Evolutionary conservation across 2,329 filamentous ascomycete genomes (phyloP), one percentile per base, ranked within the genome.

Genomic region (Dothistroma pini): DNA sequence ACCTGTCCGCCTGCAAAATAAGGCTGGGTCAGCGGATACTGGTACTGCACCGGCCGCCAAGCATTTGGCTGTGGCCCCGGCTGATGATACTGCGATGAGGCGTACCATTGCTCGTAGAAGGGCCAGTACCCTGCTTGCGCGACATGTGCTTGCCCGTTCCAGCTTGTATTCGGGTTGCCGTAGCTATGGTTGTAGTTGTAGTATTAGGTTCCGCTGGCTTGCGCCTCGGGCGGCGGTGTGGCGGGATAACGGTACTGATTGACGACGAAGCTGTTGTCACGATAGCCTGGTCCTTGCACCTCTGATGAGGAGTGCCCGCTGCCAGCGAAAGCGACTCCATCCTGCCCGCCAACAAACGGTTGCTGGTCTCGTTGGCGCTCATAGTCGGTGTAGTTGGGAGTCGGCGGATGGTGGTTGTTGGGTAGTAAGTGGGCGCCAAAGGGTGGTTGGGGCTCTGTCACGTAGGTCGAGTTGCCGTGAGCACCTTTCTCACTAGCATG

Each of bases 11-110:
- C 54, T 56, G 25, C 4, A 55, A 38, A 44, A 16, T 25, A 55
- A n/a, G 54, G 34, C 22, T 56, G 54, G 8, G 54, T 56, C 25
- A 56, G 54, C 54, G 21, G 54, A 41, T 56, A 44, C 32, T 47
- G 54, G 25, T 56, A 56, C 14, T 47, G 35, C 8, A 8, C 12
- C 19, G 21, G 22, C 54, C 35, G 31, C 54, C 38, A 56, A 51
- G 48, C 48, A 25, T n/a, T 56, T 48, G 14, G 41, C 41, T 56
- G 54, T 47, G 54, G 54, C 14, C 8, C 41, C 38, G 35, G 19
- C 10, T 47, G 29, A 6, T 47, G 35, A 25, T 41, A 25, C 12
- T 14, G 12, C n/a, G 22, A n/a, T 10, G 2, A 21, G n/a, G 8
- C 54, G 16, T 56, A 56, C 54, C 32, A 48, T n/a, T 56, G 38